These are phyloP conservation scores for Glomus cerebriforme DNA, from an alignment of 192 early-diverging fungal species.

Conservation along the genomic window DNA sequence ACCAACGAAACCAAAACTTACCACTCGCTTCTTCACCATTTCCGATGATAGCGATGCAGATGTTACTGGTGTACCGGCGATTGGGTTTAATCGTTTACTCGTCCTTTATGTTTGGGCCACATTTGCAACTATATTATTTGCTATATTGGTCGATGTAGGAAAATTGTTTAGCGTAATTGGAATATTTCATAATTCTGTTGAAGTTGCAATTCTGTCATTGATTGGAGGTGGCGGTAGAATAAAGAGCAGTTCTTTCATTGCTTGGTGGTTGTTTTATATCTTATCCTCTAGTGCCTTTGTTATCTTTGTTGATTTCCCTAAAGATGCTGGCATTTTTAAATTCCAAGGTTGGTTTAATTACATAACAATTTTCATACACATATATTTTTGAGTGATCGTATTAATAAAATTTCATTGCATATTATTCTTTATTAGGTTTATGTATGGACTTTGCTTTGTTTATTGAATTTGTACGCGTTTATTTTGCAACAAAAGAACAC, in stretches of 20 bases:
- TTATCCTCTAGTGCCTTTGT: not conserved
- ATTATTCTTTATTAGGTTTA: not conserved
- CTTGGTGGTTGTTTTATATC: not conserved
- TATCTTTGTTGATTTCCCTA: not conserved
- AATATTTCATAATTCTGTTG: slow-evolving; percentile 24
- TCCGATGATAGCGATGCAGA: not conserved
- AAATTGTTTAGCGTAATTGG: slow-evolving; percentile 26
- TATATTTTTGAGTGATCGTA: not conserved
- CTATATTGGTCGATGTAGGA: slow-evolving; percentile 17
- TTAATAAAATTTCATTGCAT: not conserved
- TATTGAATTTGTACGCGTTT: slow-evolving; percentile 1
- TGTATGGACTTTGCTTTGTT: not conserved
- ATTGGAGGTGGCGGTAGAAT: slow-evolving; percentile 27
- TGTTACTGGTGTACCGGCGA: not conserved
- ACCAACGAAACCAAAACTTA: not conserved
- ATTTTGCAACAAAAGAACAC: not conserved
- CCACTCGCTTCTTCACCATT: not conserved
- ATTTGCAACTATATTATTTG: not conserved
- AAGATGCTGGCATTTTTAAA: not conserved
- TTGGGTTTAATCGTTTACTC: not conserved
- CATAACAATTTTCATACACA: not conserved
- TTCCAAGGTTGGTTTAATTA: not conserved
- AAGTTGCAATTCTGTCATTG: slow-evolving; percentile 19
- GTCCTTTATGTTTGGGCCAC: not conserved
- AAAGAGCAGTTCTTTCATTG: not conserved